Evolutionary conservation across 2,329 filamentous ascomycete species (phyloP).

Genomic region (Arthrobotrys sinensis): DNA sequence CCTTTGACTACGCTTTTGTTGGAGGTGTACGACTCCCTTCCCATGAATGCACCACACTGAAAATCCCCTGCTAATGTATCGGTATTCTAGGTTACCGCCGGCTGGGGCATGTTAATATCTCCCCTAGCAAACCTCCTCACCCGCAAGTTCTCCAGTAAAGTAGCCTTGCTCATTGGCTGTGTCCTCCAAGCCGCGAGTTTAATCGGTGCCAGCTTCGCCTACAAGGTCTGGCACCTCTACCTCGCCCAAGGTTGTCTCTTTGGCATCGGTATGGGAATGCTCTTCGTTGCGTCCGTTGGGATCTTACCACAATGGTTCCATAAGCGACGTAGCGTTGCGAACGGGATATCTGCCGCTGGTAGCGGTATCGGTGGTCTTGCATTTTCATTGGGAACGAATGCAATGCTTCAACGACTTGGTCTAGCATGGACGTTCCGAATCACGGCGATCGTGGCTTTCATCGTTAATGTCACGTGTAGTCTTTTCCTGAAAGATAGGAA

Average conservation of each 20-base stretch:
- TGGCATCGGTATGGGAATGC: constrained; percentile 83
- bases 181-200: constrained; percentile 77
- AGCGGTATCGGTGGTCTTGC: constrained; percentile 81
- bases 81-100: constrained; percentile 24
- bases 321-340: constrained; percentile 78
- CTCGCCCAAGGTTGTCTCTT: constrained; percentile 82
- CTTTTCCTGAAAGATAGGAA: constrained; percentile 80
- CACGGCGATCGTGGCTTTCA: constrained; percentile 76
- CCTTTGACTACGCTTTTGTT: constrained; percentile 82
- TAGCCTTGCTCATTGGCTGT: constrained; percentile 77
- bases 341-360: constrained; percentile 78
- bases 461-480: constrained; percentile 76
- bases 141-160: constrained; percentile 75
- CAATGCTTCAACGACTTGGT: constrained; percentile 77
- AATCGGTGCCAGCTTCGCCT: constrained; percentile 79
- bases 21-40: constrained; percentile 77
- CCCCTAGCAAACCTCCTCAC: constrained; percentile 77
- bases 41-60: constrained; percentile 68
- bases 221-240: constrained; percentile 81
- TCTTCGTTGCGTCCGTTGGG: constrained; percentile 79
- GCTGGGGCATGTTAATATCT: constrained; percentile 73
- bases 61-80: not conserved
- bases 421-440: constrained; percentile 79
- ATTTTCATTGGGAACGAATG: constrained; percentile 78
- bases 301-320: constrained; percentile 83